Conservation (phyloP, 441 rosid genomes). For the Dalechampia spathulata region DNA sequence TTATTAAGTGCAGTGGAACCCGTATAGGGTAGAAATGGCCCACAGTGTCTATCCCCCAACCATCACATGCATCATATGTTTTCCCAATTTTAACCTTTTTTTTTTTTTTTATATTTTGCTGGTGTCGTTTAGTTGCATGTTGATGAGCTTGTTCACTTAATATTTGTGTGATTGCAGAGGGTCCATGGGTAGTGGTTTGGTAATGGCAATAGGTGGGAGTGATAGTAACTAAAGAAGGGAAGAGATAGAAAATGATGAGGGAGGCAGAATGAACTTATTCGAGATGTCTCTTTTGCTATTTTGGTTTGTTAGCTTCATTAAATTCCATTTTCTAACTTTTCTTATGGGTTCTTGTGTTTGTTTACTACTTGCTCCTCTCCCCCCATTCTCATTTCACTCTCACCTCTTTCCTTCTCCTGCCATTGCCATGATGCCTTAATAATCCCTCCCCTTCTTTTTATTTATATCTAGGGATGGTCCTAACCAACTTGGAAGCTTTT, state of each 20-base stretch:
- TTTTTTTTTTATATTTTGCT: too few species aligned
- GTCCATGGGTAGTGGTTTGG: background rate
- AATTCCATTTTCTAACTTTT: background rate
- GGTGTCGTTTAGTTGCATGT: too few species aligned
- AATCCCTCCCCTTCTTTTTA: too few species aligned
- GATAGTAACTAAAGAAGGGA: background rate
- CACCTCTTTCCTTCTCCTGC: too few species aligned
- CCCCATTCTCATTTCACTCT: too few species aligned
- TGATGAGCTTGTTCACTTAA: too few species aligned
- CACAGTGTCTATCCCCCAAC: background rate
- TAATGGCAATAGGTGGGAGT: background rate
- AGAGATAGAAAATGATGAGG: background rate
- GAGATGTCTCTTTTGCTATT: background rate
- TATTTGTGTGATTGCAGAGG: background rate
- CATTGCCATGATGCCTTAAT: too few species aligned
- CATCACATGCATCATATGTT: background rate
- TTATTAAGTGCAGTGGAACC: background rate
- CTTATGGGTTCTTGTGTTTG: background rate
- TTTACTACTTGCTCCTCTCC: too few species aligned
- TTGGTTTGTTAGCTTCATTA: background rate
- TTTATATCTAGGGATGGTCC: too few species aligned
- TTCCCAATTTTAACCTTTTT: too few species aligned
- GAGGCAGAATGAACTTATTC: conserved; percentile 8
- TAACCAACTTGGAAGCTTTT: too few species aligned
- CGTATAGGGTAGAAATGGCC: background rate